Conservation (phyloP, 2,329 filamentous ascomycete species). For the Periconia digitata region DNA sequence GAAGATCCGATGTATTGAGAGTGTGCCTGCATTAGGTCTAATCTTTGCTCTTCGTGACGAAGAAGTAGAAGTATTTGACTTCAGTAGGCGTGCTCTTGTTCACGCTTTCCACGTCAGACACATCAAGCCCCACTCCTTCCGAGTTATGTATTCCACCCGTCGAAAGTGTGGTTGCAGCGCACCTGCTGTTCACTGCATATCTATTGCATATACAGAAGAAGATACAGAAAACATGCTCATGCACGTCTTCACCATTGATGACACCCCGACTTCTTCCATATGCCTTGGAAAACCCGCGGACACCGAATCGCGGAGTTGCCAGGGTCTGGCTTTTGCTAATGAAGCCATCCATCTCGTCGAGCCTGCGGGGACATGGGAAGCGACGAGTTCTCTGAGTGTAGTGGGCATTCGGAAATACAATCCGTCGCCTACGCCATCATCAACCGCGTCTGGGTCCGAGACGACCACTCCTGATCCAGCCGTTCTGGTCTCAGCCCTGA, state of each 20-base stretch:
- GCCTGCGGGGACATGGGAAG: constrained; percentile 68
- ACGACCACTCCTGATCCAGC: constrained; percentile 14
- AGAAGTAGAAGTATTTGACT: constrained; percentile 63
- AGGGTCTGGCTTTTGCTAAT: constrained; percentile 44
- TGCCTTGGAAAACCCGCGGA: constrained; percentile 55
- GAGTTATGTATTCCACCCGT: constrained; percentile 59
- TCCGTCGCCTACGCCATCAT: constrained; percentile 29
- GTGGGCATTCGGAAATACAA: constrained; percentile 62
- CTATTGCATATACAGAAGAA: constrained; percentile 62
- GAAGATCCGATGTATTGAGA: constrained; percentile 60
- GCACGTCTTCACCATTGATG: constrained; percentile 62
- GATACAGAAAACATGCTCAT: constrained; percentile 65
- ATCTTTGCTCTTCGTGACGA: constrained; percentile 62
- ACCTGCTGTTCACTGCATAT: constrained; percentile 62
- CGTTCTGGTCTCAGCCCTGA: constrained; percentile 26
- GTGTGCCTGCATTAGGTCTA: constrained; percentile 59
- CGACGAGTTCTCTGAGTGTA: constrained; percentile 61
- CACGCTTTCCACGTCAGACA: constrained; percentile 63
- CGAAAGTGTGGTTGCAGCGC: constrained; percentile 57
- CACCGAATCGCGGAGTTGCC: constrained; percentile 33
- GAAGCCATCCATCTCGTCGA: constrained; percentile 57
- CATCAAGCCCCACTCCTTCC: constrained; percentile 62
- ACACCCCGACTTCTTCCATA: constrained; percentile 55
- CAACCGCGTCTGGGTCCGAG: constrained; percentile 29
- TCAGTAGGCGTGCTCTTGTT: constrained; percentile 58